Percentiles rank a stretch among this genome's conserved stretches.
Conservation (phyloP, 257 asterid species). For the Fraxinus americana region DNA sequence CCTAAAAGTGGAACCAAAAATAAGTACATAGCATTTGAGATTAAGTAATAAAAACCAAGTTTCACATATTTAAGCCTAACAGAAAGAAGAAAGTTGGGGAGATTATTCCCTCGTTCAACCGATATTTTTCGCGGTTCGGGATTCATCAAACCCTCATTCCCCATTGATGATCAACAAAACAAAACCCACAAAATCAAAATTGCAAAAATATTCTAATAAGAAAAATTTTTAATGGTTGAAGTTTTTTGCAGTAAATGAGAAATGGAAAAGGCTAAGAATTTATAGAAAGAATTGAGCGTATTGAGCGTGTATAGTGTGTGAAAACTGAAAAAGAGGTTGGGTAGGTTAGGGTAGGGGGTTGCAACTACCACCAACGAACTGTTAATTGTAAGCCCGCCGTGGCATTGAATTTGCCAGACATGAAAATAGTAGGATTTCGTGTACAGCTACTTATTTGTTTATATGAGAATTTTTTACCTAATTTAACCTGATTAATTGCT, state of each 20-base stretch:
- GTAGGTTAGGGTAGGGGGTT: not conserved
- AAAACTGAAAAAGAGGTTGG: not conserved
- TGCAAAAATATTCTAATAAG: not conserved
- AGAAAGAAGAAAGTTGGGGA: slow-evolving; percentile 42
- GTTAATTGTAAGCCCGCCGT: slow-evolving; percentile 5
- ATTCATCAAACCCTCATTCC: slow-evolving; percentile 9
- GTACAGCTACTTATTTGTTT: not conserved
- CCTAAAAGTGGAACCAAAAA: slow-evolving; percentile 26
- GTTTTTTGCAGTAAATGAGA: not conserved
- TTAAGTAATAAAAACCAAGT: slow-evolving; percentile 40
- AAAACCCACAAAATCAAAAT: not conserved
- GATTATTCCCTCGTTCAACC: slow-evolving; percentile 18
- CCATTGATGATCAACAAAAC: slow-evolving; percentile 12
- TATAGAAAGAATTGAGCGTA: not conserved
- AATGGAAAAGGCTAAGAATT: not conserved
- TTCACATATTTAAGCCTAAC: slow-evolving; percentile 49
- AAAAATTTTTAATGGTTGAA: not conserved
- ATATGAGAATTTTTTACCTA: no score
- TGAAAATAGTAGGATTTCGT: slow-evolving; percentile 14
- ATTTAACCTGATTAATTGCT: slow-evolving; percentile 22
- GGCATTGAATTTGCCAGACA: slow-evolving; percentile 26
- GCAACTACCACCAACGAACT: slow-evolving; percentile 30
- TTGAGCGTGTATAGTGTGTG: slow-evolving; percentile 17
- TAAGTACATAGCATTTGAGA: slow-evolving; percentile 36
- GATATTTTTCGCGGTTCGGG: not conserved